Evolutionary conservation across 495 filamentous ascomycete species (phyloP), one percentile per base, ranked within the genome.

Genomic region (Aspergillus hancockii): DNA sequence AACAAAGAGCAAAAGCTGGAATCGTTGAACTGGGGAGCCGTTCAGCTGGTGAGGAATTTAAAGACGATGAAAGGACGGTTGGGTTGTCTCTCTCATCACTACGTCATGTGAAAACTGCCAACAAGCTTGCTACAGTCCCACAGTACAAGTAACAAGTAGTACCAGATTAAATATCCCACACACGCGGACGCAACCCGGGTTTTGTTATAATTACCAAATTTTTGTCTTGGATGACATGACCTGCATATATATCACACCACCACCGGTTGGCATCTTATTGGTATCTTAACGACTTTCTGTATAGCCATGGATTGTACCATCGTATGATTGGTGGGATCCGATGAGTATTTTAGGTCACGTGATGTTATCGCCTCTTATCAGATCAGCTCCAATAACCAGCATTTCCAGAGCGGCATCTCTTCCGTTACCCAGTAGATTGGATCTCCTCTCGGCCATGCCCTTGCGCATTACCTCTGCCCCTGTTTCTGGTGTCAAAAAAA

Each of bases 391-490:
- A 16, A 52, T 5, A n/a, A n/a, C n/a, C n/a, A 34, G 1, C 12
- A 4, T 19, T 43, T 43, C 45, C n/a, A 19, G 47, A 49, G 6
- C 14, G 19, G 16, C 18, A 16, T 14, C 18, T 32, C 47, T 51
- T 14, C 30, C 47, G 14, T 16, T 30, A 16, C 49, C 59, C 52
- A 10, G 31, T 5, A 36, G 16, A 14, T 16, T n/a, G 14, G 38
- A 6, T 34, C 16, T 49, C 23, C 49, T 38, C 50, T 38, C 50
- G 45, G 71, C 60, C 63, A 80, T 80, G 77, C 70, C 77, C 60
- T 62, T 80, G 58, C 72, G 77, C 63, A 66, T 80, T 23, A 80
- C 77, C 0, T 79, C 77, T 45, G 75, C 77, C 45, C 72, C 77
- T 41, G 70, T 78, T 9, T 67, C 77, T 55, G 77, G 77, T 47